These are phyloP conservation scores for Phytopythium cucurbitacearum DNA, from an alignment of 352 stramenopile species.

Conservation along the genomic window DNA sequence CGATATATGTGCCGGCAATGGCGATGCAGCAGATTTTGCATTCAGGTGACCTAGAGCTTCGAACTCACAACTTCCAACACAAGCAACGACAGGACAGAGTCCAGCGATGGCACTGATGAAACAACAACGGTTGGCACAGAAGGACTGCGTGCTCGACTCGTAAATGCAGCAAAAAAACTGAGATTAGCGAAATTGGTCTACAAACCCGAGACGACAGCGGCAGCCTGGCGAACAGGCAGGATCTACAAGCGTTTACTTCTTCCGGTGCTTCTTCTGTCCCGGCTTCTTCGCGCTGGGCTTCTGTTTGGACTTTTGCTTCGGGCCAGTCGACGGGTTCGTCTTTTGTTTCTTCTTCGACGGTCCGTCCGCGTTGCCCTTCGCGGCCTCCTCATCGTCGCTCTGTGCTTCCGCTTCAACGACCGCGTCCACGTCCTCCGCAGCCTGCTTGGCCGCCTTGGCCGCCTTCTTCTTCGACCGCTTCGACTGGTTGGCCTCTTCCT, in stretches of 20 bases:
- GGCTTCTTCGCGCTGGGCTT: constrained; percentile 9
- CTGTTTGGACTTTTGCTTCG: constrained; percentile 20
- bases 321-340: neutral
- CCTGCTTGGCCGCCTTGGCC: constrained; percentile 70
- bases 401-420: constrained; percentile 48
- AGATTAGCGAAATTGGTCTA: too few species aligned
- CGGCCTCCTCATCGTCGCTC: constrained; percentile 47
- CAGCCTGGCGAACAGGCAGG: too few species aligned
- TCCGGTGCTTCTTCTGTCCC: constrained; percentile 1
- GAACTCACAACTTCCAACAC: too few species aligned
- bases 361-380: constrained; percentile 24
- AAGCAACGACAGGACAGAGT: too few species aligned
- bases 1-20: too few species aligned
- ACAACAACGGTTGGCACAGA: too few species aligned
- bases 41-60: too few species aligned
- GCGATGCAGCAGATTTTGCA: too few species aligned
- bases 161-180: too few species aligned
- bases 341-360: constrained; percentile 47
- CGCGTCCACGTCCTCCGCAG: constrained; percentile 65
- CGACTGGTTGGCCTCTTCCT: constrained; percentile 65
- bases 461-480: constrained; percentile 82
- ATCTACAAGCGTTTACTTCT: neutral
- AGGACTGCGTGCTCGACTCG: too few species aligned
- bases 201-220: too few species aligned
- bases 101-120: too few species aligned